Base-by-base conservation (phyloP, 192 early-diverging fungal genomes). In the Geranomyces variabilis region DNA sequence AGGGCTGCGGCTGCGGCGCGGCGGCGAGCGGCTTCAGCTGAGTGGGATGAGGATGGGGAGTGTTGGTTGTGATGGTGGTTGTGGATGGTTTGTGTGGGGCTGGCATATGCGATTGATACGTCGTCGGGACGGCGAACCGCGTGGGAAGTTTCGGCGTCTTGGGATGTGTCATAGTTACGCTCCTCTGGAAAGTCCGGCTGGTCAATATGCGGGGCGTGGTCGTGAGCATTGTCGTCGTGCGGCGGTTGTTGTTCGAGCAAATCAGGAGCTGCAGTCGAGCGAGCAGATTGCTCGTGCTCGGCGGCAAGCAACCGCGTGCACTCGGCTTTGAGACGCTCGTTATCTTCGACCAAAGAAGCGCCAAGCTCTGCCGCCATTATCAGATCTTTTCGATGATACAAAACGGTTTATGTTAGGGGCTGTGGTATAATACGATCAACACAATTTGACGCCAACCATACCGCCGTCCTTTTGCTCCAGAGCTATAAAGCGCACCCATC, bases 311-410 rank as follows among this genome's bases (percentile, higher is more conserved):
- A 24, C 13, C 21, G 47, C 0, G 56, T 22, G 15, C 17, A 55
- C 13, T 64, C 61, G 14, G 62, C 41, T 24, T 55, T 63, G 12
- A 72, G 62, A 7, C 46, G 31, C 61, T 72, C 70, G 28, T 72
- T 64, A 7, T 65, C 61, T 29, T 72, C 70, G 22, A 63, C 21
- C 15, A 72, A 61, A 17, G 22, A 31, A 0, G 41, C 17, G 1
- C 70, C 70, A 43, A 72, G 24, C 62, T 72, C 70, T 19, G 70
- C 70, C 1, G 70, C 70, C 29, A 72, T 72, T 10, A 64, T 47
- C 9, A 72, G 57, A 49, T 72, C 69, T 58, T 7, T 29, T 41
- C 36, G 36, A 41, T 10, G 36, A n/a, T 41, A 10, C 36, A 41
- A 41, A 3, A 10, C 3, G 36, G 36, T 41, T 41, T n/a, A n/a